Evolutionary conservation across 805 yeast species (phyloP).

Genomic region (Zygotorulaspora chibaensis): DNA sequence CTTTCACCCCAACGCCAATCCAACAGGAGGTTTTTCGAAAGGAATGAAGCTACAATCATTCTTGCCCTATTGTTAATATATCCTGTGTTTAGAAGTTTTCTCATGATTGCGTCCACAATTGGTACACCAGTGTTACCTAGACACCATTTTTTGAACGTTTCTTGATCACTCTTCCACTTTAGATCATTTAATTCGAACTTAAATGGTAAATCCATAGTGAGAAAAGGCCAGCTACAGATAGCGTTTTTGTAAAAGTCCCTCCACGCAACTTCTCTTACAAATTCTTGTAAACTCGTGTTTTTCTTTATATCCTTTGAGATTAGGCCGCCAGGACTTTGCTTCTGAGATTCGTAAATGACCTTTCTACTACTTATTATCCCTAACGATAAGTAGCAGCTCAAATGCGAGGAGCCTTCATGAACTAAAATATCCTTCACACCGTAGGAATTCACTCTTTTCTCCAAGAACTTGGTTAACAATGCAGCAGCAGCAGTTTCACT

Average conservation of each 20-base stretch:
- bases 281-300: slow-evolving; percentile 39
- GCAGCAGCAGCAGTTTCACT: slow-evolving; percentile 20
- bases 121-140: slow-evolving; percentile 53
- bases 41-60: slow-evolving; percentile 50
- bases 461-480: slow-evolving; percentile 19
- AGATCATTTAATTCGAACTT: slow-evolving; percentile 41
- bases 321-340: slow-evolving; percentile 20
- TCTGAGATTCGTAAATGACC: slow-evolving; percentile 34
- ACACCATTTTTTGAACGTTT: slow-evolving; percentile 47
- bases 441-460: slow-evolving; percentile 12
- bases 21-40: slow-evolving; percentile 45
- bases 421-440: slow-evolving; percentile 21
- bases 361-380: slow-evolving; percentile 46
- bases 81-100: slow-evolving; percentile 48
- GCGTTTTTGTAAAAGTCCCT: slow-evolving; percentile 54
- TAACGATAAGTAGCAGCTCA: slow-evolving; percentile 44
- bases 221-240: slow-evolving; percentile 46
- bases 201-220: slow-evolving; percentile 48
- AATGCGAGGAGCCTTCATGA: slow-evolving; percentile 34
- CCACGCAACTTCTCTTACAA: slow-evolving; percentile 55
- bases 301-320: slow-evolving; percentile 26
- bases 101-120: slow-evolving; percentile 55
- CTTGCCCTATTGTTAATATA: slow-evolving; percentile 52
- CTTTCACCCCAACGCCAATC: slow-evolving; percentile 56
- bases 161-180: slow-evolving; percentile 42